phyloP scores from a whole-genome alignment of 257 asterid genomes.

The Catharanthus roseus region DNA sequence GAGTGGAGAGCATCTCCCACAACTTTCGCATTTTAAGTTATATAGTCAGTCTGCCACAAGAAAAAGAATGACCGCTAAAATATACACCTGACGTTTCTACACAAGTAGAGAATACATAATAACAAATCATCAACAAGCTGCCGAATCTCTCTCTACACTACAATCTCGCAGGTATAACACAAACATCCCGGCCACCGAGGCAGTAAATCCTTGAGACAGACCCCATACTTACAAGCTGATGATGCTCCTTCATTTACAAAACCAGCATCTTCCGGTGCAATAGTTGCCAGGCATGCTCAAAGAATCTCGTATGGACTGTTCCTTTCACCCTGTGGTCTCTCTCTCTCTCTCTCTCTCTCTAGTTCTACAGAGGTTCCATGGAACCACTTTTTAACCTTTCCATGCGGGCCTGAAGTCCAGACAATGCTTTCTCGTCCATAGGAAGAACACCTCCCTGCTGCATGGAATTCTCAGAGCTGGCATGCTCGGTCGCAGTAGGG shows the following conservation, averaged over 20 bases:
- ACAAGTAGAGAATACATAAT: not conserved
- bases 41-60: too few relatives aligned
- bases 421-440: slow-evolving; percentile 93
- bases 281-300: slow-evolving; percentile 22
- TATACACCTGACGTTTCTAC: not conserved
- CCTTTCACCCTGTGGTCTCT: not conserved
- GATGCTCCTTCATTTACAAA: slow-evolving; percentile 27
- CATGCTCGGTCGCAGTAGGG: slow-evolving; percentile 41
- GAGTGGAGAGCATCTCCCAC: not conserved
- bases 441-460: slow-evolving; percentile 69
- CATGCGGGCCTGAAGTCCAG: slow-evolving; percentile 99
- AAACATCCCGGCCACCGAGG: slow-evolving; percentile 2
- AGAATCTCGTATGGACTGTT: slow-evolving; percentile 14
- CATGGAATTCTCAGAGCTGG: slow-evolving; percentile 36
- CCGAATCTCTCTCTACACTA: slow-evolving; percentile 2
- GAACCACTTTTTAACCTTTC: slow-evolving; percentile 91
- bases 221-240: slow-evolving; percentile 18
- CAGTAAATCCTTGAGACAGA: slow-evolving; percentile 10
- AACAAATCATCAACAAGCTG: not conserved
- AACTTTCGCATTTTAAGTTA: not conserved
- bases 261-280: slow-evolving; percentile 26
- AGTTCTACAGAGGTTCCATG: slow-evolving; percentile 57
- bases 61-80: not conserved
- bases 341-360: too few relatives aligned
- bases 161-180: slow-evolving; percentile 4